Evolutionary conservation across 331 rosid genomes (phyloP).

Genomic region (Rosa hybrid): DNA sequence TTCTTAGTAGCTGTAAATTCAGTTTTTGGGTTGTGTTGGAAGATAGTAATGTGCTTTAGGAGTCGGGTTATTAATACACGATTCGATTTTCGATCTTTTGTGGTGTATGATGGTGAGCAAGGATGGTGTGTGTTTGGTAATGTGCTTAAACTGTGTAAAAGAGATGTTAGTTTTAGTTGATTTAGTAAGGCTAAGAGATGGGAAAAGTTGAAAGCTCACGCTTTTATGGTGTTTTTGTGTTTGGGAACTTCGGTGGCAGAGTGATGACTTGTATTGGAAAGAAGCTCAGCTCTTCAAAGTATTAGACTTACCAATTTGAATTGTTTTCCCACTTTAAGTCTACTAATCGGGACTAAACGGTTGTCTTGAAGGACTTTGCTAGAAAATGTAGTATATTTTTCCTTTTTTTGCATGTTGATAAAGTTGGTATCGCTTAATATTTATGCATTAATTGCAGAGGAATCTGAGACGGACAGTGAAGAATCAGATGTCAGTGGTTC

Average conservation of each 20-base stretch:
- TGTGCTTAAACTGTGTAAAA: background rate
- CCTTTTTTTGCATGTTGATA: background rate
- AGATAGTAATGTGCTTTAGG: background rate
- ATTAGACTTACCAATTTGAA: background rate
- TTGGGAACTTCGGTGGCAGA: background rate
- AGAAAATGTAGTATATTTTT: background rate
- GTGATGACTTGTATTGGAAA: background rate
- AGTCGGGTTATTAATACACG: background rate
- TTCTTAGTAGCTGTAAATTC: background rate
- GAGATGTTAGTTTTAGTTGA: background rate
- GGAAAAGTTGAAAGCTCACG: background rate
- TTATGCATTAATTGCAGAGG: conserved; percentile 52
- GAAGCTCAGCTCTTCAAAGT: background rate
- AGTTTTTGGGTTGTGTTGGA: too few relatives aligned
- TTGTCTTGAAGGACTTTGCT: background rate
- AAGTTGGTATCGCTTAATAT: background rate
- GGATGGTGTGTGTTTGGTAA: background rate
- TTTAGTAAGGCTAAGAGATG: background rate
- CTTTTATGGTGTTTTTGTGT: background rate
- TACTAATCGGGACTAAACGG: background rate
- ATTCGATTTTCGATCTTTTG: background rate
- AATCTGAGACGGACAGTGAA: conserved; percentile 76
- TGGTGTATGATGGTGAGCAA: background rate
- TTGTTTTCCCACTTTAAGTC: background rate
- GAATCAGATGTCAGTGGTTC: conserved; percentile 87